Conservation (phyloP, 805 yeast genomes). For the Metschnikowia baotianmanensis region DNA sequence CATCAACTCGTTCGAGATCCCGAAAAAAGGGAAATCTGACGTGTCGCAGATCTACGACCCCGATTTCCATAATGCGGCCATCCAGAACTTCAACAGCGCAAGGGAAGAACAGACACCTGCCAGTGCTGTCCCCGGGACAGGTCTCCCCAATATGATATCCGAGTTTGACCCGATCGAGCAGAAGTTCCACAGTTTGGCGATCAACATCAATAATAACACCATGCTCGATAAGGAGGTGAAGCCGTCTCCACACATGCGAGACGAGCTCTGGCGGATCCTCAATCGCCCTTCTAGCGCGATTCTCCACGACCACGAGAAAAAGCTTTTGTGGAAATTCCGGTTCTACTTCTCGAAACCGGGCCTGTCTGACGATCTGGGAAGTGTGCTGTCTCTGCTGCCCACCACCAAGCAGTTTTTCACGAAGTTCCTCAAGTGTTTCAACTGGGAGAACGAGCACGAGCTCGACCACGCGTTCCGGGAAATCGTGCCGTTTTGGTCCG, state of each 20-base stretch:
- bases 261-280: constrained; percentile 65
- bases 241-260: constrained; percentile 82
- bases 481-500: constrained; percentile 59
- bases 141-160: neutral
- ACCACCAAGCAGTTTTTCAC: constrained; percentile 54
- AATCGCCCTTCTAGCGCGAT: constrained; percentile 81
- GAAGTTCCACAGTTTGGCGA: constrained; percentile 79
- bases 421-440: constrained; percentile 81
- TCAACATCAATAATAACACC: constrained; percentile 70
- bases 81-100: constrained; percentile 12
- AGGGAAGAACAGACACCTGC: constrained; percentile 6
- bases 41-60: constrained; percentile 44
- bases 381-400: constrained; percentile 42
- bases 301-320: constrained; percentile 78
- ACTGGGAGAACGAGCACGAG: constrained; percentile 85
- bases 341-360: constrained; percentile 52
- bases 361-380: constrained; percentile 36
- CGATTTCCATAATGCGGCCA: constrained; percentile 27
- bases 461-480: constrained; percentile 70
- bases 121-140: neutral
- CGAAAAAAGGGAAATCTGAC: constrained; percentile 20
- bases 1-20: constrained; percentile 34
- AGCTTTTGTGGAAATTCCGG: constrained; percentile 86
- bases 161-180: constrained; percentile 75
- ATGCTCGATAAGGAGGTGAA: constrained; percentile 80